phyloP scores from a whole-genome alignment of 148 eudicot species.

The Rhododendron griersonianum region DNA sequence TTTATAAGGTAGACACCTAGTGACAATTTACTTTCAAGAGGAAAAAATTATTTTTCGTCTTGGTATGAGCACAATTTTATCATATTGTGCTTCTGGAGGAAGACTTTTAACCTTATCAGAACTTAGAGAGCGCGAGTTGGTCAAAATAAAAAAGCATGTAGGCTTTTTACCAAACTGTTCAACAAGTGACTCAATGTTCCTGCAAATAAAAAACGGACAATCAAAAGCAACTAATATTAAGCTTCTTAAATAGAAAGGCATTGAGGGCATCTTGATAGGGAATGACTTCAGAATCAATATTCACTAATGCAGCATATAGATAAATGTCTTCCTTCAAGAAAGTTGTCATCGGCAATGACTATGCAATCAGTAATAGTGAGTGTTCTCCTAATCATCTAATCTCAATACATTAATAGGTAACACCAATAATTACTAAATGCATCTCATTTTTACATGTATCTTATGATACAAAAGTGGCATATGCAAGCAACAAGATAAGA shows the following conservation, averaged over 20 bases:
- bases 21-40: not conserved
- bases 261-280: not conserved
- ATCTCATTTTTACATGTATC: not conserved
- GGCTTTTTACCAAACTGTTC: conserved; percentile 68
- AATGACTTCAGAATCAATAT: conserved; percentile 2
- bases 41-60: not conserved
- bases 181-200: conserved; percentile 68
- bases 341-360: not conserved
- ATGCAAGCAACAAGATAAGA: not conserved
- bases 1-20: conserved; percentile 1
- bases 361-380: not conserved
- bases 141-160: conserved; percentile 92
- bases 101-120: conserved; percentile 63
- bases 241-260: not conserved
- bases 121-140: conserved; percentile 83
- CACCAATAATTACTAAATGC: not conserved
- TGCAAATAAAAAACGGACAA: conserved; percentile 26
- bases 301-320: not conserved
- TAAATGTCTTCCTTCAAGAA: not conserved
- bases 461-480: not conserved
- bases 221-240: not conserved
- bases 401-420: not conserved
- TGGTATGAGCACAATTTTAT: not conserved
- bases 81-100: not conserved
- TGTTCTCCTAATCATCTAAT: not conserved